These are phyloP conservation scores for Trichophyton verrucosum DNA, from an alignment of 2,329 filamentous ascomycete genomes.

Conservation along the genomic window DNA sequence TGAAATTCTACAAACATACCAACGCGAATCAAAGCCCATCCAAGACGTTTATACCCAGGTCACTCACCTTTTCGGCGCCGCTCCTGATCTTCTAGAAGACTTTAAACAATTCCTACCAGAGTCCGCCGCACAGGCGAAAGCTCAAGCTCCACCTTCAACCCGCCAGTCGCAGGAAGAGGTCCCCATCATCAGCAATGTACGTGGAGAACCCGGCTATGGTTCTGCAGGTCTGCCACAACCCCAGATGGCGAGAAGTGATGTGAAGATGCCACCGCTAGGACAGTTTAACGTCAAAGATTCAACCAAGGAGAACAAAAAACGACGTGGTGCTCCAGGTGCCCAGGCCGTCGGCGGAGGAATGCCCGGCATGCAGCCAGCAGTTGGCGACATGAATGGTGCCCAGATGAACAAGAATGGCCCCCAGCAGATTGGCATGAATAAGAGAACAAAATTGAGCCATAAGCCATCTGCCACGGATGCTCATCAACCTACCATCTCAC, in stretches of 20 bases:
- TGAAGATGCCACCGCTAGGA: constrained; percentile 79
- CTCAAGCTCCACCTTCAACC: constrained; percentile 43
- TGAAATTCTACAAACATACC: constrained; percentile 95
- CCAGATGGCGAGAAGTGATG: constrained; percentile 40
- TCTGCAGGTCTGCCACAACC: constrained; percentile 32
- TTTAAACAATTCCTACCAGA: constrained; percentile 98
- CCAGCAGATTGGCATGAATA: constrained; percentile 28
- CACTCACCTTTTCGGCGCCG: constrained; percentile 81
- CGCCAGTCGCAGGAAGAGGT: constrained; percentile 56
- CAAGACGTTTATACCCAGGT: constrained; percentile 97
- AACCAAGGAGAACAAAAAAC: constrained; percentile 83
- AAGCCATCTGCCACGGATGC: constrained; percentile 45
- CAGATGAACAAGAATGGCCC: constrained; percentile 24
- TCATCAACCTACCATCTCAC: constrained; percentile 53
- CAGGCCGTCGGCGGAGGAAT: constrained; percentile 27
- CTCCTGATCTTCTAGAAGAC: constrained; percentile 88
- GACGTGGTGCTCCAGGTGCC: constrained; percentile 47
- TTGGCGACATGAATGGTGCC: constrained; percentile 21
- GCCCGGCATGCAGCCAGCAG: constrained; percentile 16
- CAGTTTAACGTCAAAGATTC: constrained; percentile 82
- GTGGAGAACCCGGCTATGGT: constrained; percentile 40
- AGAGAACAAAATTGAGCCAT: constrained; percentile 66
- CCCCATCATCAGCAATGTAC: constrained; percentile 52
- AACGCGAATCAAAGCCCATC: constrained; percentile 94
- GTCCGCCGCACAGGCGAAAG: constrained; percentile 59